Conservation (phyloP, 495 filamentous ascomycete species). For the Penicillium ochrochloron region DNA sequence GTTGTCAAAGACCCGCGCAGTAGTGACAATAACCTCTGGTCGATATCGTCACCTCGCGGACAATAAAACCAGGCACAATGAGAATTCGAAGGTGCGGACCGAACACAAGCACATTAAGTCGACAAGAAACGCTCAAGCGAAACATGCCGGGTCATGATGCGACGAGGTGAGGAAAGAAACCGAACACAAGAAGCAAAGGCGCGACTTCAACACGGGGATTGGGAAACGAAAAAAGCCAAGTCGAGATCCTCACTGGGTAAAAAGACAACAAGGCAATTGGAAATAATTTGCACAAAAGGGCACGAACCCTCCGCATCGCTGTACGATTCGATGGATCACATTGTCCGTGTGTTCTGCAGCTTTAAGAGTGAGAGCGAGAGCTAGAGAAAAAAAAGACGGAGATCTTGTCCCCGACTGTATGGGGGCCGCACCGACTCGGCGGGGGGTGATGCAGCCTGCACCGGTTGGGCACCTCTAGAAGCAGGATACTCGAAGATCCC, state of each 20-base stretch:
- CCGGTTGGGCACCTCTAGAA: slow-evolving; percentile 6
- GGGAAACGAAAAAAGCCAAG: slow-evolving; percentile 7
- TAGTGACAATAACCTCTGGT: background rate
- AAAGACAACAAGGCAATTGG: slow-evolving; percentile 1
- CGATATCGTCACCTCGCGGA: background rate
- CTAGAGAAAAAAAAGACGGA: background rate
- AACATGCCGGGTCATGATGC: slow-evolving; percentile 26
- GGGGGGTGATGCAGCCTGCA: slow-evolving; percentile 3
- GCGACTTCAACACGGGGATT: background rate
- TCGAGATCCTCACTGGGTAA: background rate
- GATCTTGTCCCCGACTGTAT: slow-evolving; percentile 1
- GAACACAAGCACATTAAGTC: slow-evolving; percentile 21
- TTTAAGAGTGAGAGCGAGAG: background rate
- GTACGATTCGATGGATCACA: slow-evolving; percentile 26
- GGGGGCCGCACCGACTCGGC: slow-evolving; percentile 1
- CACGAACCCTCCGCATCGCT: slow-evolving; percentile 15
- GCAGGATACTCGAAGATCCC: slow-evolving; percentile 1
- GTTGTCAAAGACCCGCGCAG: background rate
- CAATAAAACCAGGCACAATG: background rate
- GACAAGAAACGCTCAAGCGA: slow-evolving; percentile 1
- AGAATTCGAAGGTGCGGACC: background rate
- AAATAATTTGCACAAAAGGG: background rate
- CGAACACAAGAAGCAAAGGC: background rate
- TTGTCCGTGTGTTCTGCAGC: slow-evolving; percentile 20
- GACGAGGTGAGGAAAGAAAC: slow-evolving; percentile 2